phyloP scores from a whole-genome alignment of 192 early-diverging fungal genomes.

The Umbelopsis sp. region DNA sequence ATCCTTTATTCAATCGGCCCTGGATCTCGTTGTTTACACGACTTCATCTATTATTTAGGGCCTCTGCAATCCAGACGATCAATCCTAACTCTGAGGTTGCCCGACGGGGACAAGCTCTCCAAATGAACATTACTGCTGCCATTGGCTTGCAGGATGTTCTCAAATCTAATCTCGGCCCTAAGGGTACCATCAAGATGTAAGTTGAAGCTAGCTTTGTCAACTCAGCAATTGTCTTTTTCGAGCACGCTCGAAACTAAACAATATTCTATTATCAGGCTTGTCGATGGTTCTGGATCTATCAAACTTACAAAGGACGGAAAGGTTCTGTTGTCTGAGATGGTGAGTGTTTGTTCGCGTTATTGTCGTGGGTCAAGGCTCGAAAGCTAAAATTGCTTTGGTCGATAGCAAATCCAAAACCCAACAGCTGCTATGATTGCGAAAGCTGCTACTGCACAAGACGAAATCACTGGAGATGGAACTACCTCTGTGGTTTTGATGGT shows the following conservation, averaged over 20 bases:
- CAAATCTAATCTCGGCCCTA: constrained; percentile 94
- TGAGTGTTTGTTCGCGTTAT: constrained; percentile 44
- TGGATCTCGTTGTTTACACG: neutral
- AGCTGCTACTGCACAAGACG: constrained; percentile 99
- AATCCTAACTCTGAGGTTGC: constrained; percentile 99
- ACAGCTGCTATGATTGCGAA: constrained; percentile 99
- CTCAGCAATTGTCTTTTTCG: neutral
- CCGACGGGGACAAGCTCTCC: constrained; percentile 94
- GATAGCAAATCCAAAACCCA: constrained; percentile 99
- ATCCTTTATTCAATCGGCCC: no score
- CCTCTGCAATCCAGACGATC: constrained; percentile 88
- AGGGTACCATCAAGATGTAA: constrained; percentile 98
- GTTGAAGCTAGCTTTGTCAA: neutral
- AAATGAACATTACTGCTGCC: constrained; percentile 95
- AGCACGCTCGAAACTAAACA: neutral
- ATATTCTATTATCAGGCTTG: constrained; percentile 63
- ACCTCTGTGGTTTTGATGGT: constrained; percentile 97
- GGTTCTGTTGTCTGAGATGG: constrained; percentile 98
- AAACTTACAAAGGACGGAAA: constrained; percentile 99
- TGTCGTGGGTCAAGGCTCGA: neutral
- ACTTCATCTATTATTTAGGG: constrained; percentile 30
- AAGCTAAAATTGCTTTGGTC: neutral
- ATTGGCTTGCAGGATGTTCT: constrained; percentile 96
- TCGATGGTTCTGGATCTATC: constrained; percentile 93
- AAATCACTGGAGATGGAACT: constrained; percentile 98